phyloP scores from a whole-genome alignment of 139 green algal species.

The Tetratostichococcus sp. region DNA sequence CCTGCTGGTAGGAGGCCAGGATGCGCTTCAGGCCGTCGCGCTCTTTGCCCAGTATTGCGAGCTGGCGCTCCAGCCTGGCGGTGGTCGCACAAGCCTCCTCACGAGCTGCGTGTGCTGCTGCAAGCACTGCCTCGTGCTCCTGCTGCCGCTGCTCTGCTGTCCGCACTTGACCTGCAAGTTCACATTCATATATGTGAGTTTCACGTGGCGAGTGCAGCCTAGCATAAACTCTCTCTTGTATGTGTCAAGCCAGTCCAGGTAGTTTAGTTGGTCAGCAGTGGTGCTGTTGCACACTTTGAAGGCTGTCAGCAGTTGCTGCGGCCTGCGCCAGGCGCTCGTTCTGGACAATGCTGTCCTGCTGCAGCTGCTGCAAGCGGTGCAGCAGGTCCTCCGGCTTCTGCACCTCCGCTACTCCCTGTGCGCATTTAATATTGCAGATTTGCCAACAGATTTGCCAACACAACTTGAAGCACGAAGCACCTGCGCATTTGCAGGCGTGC shows the following conservation, averaged over 20 bases:
- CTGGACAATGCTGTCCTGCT: conserved; percentile 3
- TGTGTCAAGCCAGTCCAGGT: background rate
- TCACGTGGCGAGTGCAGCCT: no score
- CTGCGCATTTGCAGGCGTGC: no score
- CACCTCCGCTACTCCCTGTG: conserved; percentile 17
- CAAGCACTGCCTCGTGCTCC: conserved; percentile 9
- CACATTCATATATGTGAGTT: background rate
- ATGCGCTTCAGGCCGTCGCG: conserved; percentile 46
- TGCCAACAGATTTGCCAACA: no score
- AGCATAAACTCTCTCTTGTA: no score
- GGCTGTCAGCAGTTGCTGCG: conserved; percentile 3
- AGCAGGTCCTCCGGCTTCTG: conserved; percentile 30
- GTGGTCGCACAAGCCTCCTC: conserved; percentile 9
- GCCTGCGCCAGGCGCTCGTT: background rate
- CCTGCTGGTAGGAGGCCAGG: conserved; percentile 47
- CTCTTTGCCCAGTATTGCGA: conserved; percentile 39
- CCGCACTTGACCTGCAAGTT: background rate
- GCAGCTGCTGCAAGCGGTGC: conserved; percentile 19
- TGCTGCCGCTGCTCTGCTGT: conserved; percentile 2
- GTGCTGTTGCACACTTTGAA: no score
- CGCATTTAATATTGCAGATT: conserved; percentile 11
- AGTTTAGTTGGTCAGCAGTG: no score
- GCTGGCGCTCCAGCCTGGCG: conserved; percentile 29
- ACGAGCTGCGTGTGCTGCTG: background rate
- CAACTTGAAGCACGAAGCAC: no score